A percentile compares a stretch with the other conserved stretches of the same genome.
Conservation (phyloP, 306 rosid genomes). For the Boehmeria nivea region DNA sequence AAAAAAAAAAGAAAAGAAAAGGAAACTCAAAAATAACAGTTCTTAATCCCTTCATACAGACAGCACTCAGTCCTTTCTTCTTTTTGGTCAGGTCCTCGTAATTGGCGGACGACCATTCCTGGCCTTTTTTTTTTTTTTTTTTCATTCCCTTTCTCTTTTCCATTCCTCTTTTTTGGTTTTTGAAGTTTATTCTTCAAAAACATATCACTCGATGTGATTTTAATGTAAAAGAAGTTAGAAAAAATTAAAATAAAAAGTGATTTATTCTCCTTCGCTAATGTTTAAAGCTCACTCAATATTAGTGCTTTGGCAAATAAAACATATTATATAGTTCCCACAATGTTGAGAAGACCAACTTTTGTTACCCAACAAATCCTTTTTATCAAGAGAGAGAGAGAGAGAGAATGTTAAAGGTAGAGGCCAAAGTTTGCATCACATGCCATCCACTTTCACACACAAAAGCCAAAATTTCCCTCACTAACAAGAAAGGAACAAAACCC, state of each 20-base stretch:
- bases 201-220: not conserved
- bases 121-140: slow-evolving; percentile 25
- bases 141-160: slow-evolving; percentile 21
- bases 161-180: slow-evolving; percentile 25
- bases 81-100: slow-evolving; percentile 28
- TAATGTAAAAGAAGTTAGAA: too few species aligned
- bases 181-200: slow-evolving; percentile 44
- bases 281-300: slow-evolving; percentile 17
- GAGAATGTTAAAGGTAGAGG: slow-evolving; percentile 11
- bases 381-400: slow-evolving; percentile 20
- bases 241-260: slow-evolving; percentile 28
- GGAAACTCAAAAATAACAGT: not conserved
- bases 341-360: slow-evolving; percentile 47
- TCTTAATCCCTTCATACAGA: slow-evolving; percentile 39
- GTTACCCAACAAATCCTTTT: slow-evolving; percentile 46
- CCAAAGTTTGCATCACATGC: slow-evolving; percentile 44
- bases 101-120: slow-evolving; percentile 41
- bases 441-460: slow-evolving; percentile 45
- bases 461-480: slow-evolving; percentile 87
- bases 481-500: slow-evolving; percentile 87
- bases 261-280: slow-evolving; percentile 51
- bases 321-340: slow-evolving; percentile 38
- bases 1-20: not conserved
- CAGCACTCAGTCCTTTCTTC: slow-evolving; percentile 37
- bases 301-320: slow-evolving; percentile 25